Conservation (phyloP, 2,329 filamentous ascomycete genomes). For the Orbilia quercus region DNA sequence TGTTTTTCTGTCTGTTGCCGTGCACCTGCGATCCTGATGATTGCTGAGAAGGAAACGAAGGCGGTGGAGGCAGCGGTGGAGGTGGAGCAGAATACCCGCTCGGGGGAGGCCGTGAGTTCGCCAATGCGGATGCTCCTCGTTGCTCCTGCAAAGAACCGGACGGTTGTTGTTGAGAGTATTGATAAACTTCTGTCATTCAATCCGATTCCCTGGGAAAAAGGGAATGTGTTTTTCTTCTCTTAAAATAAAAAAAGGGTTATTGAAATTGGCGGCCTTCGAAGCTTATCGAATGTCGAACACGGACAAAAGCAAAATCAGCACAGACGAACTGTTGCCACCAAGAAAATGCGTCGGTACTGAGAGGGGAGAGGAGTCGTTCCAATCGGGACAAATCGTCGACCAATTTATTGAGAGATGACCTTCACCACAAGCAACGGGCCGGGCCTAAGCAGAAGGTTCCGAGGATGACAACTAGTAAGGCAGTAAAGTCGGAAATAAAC, state of each 20-base stretch:
- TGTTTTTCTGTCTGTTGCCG: conserved; percentile 50
- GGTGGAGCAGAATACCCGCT: conserved; percentile 55
- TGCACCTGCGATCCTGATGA: conserved; percentile 34
- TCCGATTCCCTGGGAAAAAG: conserved; percentile 39
- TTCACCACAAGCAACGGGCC: conserved; percentile 32
- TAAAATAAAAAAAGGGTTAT: conserved; percentile 11
- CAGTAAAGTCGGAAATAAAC: conserved; percentile 52
- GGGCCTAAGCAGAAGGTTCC: conserved; percentile 34
- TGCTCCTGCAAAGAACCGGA: conserved; percentile 55
- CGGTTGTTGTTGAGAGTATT: conserved; percentile 45
- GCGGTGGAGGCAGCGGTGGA: conserved; percentile 28
- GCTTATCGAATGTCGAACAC: conserved; percentile 19
- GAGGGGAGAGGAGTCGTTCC: conserved; percentile 27
- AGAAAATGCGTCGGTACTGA: conserved; percentile 24
- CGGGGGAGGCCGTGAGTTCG: conserved; percentile 55
- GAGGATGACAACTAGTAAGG: conserved; percentile 46
- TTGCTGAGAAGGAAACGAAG: conserved; percentile 29
- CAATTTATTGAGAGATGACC: conserved; percentile 52
- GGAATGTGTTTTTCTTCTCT: not conserved
- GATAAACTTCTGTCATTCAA: conserved; percentile 55
- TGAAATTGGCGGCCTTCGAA: conserved; percentile 1
- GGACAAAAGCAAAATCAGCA: conserved; percentile 31
- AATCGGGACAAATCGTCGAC: conserved; percentile 40
- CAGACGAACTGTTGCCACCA: conserved; percentile 19
- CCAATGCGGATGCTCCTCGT: conserved; percentile 55